Conservation (phyloP, 2,329 filamentous ascomycete species). For the Hypomyces rosellus region DNA sequence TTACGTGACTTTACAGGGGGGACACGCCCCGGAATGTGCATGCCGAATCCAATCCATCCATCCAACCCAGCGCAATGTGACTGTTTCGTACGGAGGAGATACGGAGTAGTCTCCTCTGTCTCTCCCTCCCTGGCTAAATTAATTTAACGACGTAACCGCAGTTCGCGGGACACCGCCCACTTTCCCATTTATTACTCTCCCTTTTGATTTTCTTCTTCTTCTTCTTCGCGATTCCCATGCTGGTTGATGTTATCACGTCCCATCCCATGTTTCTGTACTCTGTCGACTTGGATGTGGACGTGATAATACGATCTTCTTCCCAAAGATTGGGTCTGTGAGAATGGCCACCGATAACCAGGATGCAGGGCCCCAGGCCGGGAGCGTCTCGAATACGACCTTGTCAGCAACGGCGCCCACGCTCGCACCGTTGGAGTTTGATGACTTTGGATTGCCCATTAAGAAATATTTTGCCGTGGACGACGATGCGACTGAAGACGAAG, state of each 20-base stretch:
- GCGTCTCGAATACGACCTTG: slow-evolving; percentile 4
- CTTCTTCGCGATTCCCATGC: slow-evolving; percentile 1
- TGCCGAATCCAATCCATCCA: slow-evolving; percentile 4
- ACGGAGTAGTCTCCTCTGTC: too few relatives aligned
- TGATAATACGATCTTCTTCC: slow-evolving; percentile 11
- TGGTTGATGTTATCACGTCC: slow-evolving; percentile 18
- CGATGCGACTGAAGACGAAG: slow-evolving; percentile 14
- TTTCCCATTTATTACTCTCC: background rate
- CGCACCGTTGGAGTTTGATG: slow-evolving; percentile 49
- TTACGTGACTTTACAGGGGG: too few relatives aligned
- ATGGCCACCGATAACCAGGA: slow-evolving; percentile 19
- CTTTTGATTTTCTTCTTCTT: background rate
- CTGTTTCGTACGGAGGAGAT: too few relatives aligned
- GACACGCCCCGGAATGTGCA: slow-evolving; percentile 13
- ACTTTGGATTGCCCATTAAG: slow-evolving; percentile 63
- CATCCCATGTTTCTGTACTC: slow-evolving; percentile 14
- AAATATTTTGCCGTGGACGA: slow-evolving; percentile 35
- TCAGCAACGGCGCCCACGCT: slow-evolving; percentile 20
- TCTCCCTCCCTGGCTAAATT: background rate
- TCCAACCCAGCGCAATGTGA: background rate
- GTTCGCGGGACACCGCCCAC: slow-evolving; percentile 7
- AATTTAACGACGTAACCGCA: slow-evolving; percentile 12
- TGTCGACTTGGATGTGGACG: slow-evolving; percentile 21
- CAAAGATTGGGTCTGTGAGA: slow-evolving; percentile 9
- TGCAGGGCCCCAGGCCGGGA: slow-evolving; percentile 19